Conservation (phyloP, 257 asterid genomes). For the Fraxinus anomala region DNA sequence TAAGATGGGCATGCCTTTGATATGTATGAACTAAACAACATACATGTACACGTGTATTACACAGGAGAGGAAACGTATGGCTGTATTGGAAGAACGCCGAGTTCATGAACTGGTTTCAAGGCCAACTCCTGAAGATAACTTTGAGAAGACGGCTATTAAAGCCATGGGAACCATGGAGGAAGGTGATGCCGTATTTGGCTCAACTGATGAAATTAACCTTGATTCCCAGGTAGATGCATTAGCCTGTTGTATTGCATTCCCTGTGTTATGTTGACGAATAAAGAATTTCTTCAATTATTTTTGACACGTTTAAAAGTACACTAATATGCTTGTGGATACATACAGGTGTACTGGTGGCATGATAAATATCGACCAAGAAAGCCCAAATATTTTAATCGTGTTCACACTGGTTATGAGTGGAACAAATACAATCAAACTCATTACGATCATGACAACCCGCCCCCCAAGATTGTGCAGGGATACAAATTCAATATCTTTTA, state of each 20-base stretch:
- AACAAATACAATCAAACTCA: constrained; percentile 86
- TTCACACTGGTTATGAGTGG: constrained; percentile 90
- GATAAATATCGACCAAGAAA: constrained; percentile 85
- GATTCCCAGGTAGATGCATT: constrained; percentile 59
- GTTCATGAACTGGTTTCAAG: constrained; percentile 70
- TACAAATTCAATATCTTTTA: constrained; percentile 87
- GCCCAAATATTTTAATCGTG: constrained; percentile 83
- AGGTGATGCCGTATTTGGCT: constrained; percentile 86
- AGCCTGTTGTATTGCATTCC: constrained; percentile 3
- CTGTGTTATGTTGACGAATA: background rate
- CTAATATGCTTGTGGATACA: constrained; percentile 25
- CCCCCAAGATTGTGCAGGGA: constrained; percentile 88
- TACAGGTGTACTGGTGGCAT: constrained; percentile 95
- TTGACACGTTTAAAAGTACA: constrained; percentile 4
- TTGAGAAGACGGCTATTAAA: constrained; percentile 74
- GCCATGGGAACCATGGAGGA: constrained; percentile 92
- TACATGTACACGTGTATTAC: constrained; percentile 33
- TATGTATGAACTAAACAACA: constrained; percentile 32
- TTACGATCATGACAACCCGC: constrained; percentile 83
- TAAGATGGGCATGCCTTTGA: constrained; percentile 1
- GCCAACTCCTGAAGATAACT: constrained; percentile 60
- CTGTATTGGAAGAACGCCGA: constrained; percentile 81
- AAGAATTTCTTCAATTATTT: constrained; percentile 47
- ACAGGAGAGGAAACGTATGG: constrained; percentile 75
- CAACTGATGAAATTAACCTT: constrained; percentile 73